Base-by-base conservation (phyloP, 1,284 basidiomycete species). In the Serendipita sp. region DNA sequence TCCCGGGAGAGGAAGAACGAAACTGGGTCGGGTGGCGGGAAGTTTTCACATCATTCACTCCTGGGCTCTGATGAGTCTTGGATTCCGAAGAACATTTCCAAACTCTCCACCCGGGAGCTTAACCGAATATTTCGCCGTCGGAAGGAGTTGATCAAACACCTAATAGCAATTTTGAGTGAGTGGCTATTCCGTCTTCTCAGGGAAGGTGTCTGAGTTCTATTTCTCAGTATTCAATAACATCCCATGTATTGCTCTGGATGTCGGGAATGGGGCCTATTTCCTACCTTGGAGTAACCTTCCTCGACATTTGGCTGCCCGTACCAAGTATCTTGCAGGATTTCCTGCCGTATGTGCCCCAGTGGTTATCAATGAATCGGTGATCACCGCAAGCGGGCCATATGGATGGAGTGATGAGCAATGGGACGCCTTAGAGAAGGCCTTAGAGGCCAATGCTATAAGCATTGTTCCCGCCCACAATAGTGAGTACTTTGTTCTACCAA, bases 161-260 rank as follows among this genome's bases (percentile, higher is more conserved):
- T 58, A n/a, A 58, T 58, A 30, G 53, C 53, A n/a, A 58, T 58
- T 58, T 32, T 58, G 22, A 30, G 53, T 58, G 29, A 58, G 53
- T 34, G 26, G 15, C 53, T 32, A 22, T 58, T 22, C 12, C 29
- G 32, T 32, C 26, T 58, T 26, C 4, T 22, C 5, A 58, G 32
- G 29, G n/a, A 49, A 49, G n/a, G 5, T 35, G 53, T 17, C 17
- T 58, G 17, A 30, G n/a, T 8, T 15, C 47, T 15, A 8, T 6
- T 49, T 6, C 17, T 49, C 47, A 49, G 47, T 49, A 17, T 49
- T 22, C 29, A 12, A 58, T 58, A 8, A 32, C 17, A 58, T 58
- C 32, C 53, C 53, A 10, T 58, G 53, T 17, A 58, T 58, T 8
- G 17, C 17, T n/a, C 26, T n/a, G 15, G 32, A 30, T 5, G 12